These are phyloP conservation scores for Berkeleyomyces rouxiae DNA, from an alignment of 2,329 filamentous ascomycete genomes.

Conservation along the genomic window DNA sequence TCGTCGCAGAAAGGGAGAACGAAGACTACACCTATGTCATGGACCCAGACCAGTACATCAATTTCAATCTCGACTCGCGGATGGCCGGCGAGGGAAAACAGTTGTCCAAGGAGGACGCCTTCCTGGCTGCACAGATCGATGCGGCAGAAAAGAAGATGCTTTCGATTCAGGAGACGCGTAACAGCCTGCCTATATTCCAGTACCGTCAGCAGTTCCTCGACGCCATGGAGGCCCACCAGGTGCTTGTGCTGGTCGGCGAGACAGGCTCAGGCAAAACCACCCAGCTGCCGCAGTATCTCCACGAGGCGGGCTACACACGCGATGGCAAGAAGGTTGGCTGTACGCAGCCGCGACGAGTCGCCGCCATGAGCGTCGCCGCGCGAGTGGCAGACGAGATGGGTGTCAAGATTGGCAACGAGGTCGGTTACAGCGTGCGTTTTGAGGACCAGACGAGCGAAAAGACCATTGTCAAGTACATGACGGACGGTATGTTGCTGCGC, in stretches of 20 bases:
- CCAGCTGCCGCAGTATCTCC: constrained; percentile 81
- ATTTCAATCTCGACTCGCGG: constrained; percentile 62
- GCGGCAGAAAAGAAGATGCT: constrained; percentile 77
- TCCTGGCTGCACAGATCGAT: constrained; percentile 65
- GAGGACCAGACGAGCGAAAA: constrained; percentile 85
- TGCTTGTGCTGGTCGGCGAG: constrained; percentile 84
- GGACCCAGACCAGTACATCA: constrained; percentile 74
- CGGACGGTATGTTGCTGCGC: constrained; percentile 83
- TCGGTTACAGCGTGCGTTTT: constrained; percentile 89
- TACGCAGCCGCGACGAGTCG: constrained; percentile 87
- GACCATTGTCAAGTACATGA: constrained; percentile 90
- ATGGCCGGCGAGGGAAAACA: constrained; percentile 54
- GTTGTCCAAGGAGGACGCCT: constrained; percentile 61
- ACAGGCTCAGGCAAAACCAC: constrained; percentile 94
- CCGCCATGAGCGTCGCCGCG: constrained; percentile 92
- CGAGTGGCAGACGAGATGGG: constrained; percentile 92
- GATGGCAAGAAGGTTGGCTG: constrained; percentile 73
- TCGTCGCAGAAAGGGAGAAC: constrained; percentile 55
- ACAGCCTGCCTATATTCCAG: constrained; percentile 75
- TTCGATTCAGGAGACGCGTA: constrained; percentile 80
- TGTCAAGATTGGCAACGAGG: constrained; percentile 75
- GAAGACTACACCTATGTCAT: constrained; percentile 79
- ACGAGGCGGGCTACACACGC: constrained; percentile 81
- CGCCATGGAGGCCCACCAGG: constrained; percentile 73
- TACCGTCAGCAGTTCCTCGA: constrained; percentile 73